A percentile compares a stretch with the other conserved stretches of the same genome.
These are phyloP conservation scores for Aspergillus pseudoviridinutans DNA, from an alignment of 2,329 filamentous ascomycete genomes.

Conservation along the genomic window DNA sequence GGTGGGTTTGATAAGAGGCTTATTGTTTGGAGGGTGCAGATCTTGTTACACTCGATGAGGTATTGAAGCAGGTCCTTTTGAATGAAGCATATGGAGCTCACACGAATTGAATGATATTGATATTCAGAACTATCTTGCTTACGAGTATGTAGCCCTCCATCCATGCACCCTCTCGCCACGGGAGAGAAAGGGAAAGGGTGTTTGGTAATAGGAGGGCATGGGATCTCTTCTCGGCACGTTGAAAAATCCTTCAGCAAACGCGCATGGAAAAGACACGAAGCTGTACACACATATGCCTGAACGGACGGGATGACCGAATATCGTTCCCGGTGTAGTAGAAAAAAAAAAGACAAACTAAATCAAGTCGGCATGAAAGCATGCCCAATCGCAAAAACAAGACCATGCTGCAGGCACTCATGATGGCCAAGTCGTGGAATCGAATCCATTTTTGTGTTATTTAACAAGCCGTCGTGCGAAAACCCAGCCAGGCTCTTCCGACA, in stretches of 20 bases:
- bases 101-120: neutral
- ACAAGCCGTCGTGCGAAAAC: slow-evolving; percentile 16
- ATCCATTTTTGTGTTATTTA: slow-evolving; percentile 21
- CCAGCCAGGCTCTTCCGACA: slow-evolving; percentile 14
- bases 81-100: neutral
- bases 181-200: slow-evolving; percentile 36
- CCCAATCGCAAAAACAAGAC: neutral
- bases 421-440: slow-evolving; percentile 15
- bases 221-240: slow-evolving; percentile 59
- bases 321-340: slow-evolving; percentile 2
- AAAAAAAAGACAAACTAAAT: neutral
- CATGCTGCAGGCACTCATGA: slow-evolving; percentile 6
- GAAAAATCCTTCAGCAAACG: slow-evolving; percentile 64
- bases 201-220: slow-evolving; percentile 48
- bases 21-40: slow-evolving; percentile 49
- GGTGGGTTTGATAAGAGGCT: slow-evolving; percentile 62
- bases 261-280: slow-evolving; percentile 56
- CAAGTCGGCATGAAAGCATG: neutral
- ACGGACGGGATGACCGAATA: slow-evolving; percentile 4
- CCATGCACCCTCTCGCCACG: slow-evolving; percentile 46
- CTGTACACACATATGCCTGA: slow-evolving; percentile 70
- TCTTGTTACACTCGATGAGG: slow-evolving; percentile 11
- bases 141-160: slow-evolving; percentile 42
- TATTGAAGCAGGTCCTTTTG: neutral
- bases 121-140: slow-evolving; percentile 4